Evolutionary conservation across 2,329 filamentous ascomycete species (phyloP).

Genomic region (Fonsecaea monophora): DNA sequence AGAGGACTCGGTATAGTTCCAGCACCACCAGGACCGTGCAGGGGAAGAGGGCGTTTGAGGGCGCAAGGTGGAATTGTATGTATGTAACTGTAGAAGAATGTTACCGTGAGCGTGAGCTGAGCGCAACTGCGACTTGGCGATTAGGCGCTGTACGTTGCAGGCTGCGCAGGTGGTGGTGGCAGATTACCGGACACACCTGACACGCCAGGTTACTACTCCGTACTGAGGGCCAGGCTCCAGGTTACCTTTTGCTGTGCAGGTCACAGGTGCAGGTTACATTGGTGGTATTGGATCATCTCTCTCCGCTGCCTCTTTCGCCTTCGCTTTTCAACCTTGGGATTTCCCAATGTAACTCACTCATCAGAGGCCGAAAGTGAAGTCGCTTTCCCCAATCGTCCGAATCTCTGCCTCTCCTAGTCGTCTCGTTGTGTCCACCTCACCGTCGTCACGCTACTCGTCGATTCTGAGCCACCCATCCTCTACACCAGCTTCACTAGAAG

Average conservation of each 20-base stretch:
- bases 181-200: no score
- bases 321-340: background rate
- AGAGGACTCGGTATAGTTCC: background rate
- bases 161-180: background rate
- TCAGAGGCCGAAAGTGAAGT: background rate
- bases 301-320: background rate
- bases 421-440: background rate
- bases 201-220: background rate
- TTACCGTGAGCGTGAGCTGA: conserved; percentile 4
- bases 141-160: background rate
- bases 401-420: background rate
- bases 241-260: background rate
- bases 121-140: conserved; percentile 1
- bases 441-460: background rate
- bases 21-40: background rate
- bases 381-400: background rate
- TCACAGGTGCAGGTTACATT: conserved; percentile 5
- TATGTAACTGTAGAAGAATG: conserved; percentile 16
- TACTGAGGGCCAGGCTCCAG: no score
- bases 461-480: background rate
- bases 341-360: conserved; percentile 6
- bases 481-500: no score
- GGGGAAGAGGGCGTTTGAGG: conserved; percentile 2
- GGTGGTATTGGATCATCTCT: conserved; percentile 5
- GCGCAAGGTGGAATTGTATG: background rate